Conservation (phyloP, 805 yeast species). For the Candida golubevii region DNA sequence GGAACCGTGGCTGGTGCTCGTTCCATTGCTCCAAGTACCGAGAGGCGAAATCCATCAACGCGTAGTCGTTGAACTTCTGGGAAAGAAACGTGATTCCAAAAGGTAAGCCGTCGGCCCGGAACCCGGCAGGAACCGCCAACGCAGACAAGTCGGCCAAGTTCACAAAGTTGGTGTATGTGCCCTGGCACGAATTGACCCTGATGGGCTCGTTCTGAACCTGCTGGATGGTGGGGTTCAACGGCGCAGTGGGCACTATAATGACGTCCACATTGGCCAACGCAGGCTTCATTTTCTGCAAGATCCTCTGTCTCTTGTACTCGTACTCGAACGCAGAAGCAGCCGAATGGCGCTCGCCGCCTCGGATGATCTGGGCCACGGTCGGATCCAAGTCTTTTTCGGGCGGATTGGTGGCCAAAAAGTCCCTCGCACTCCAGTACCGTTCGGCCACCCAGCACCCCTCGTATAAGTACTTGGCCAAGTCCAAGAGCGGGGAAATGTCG, state of each 20-base stretch:
- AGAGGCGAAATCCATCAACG: constrained; percentile 77
- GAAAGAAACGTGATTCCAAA: constrained; percentile 86
- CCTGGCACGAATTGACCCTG: constrained; percentile 81
- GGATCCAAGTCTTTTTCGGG: constrained; percentile 75
- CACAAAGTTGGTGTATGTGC: constrained; percentile 97
- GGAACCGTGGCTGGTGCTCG: constrained; percentile 44
- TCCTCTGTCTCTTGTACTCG: constrained; percentile 83
- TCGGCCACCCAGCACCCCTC: constrained; percentile 99
- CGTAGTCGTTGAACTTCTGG: constrained; percentile 80
- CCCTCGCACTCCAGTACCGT: constrained; percentile 78
- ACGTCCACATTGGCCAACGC: constrained; percentile 63
- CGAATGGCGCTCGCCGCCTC: constrained; percentile 68
- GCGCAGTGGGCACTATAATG: constrained; percentile 88
- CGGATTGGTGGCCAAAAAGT: constrained; percentile 66
- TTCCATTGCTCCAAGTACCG: constrained; percentile 53
- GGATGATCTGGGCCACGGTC: constrained; percentile 70
- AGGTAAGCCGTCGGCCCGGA: constrained; percentile 79
- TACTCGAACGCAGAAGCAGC: constrained; percentile 82
- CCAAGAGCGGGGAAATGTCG: constrained; percentile 73
- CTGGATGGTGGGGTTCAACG: constrained; percentile 79
- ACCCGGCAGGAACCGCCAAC: constrained; percentile 86
- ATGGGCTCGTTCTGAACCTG: constrained; percentile 77
- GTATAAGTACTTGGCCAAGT: constrained; percentile 81
- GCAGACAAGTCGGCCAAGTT: constrained; percentile 93
- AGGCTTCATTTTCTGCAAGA: constrained; percentile 59